A percentile compares a stretch with the other conserved stretches of the same genome.
Conservation (phyloP, 805 yeast species). For the Lipomyces orientalis region DNA sequence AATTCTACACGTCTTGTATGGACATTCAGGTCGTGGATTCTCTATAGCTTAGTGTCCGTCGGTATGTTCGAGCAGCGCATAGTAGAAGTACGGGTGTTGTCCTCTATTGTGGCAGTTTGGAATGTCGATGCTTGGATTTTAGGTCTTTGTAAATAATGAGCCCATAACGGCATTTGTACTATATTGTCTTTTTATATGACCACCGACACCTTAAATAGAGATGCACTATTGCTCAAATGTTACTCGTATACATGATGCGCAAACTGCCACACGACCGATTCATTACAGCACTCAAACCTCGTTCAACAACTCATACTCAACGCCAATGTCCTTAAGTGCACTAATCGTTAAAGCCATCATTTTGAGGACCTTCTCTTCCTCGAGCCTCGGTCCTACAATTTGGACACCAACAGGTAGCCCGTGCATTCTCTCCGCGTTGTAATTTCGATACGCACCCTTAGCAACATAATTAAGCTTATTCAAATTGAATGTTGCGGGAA, state of each 20-base stretch:
- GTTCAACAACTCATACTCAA: constrained; percentile 42
- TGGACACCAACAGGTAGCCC: constrained; percentile 72
- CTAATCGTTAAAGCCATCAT: constrained; percentile 53
- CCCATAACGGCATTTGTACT: background rate
- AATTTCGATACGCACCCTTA: constrained; percentile 51
- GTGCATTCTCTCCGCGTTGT: constrained; percentile 58
- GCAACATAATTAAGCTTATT: constrained; percentile 51
- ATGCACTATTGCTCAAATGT: background rate
- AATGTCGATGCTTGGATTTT: background rate
- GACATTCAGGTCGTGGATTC: constrained; percentile 21
- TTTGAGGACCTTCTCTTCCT: constrained; percentile 65
- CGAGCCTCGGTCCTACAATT: constrained; percentile 61
- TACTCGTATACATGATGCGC: background rate
- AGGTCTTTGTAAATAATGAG: background rate
- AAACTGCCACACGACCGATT: background rate
- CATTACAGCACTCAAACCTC: constrained; percentile 20
- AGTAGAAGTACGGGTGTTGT: background rate
- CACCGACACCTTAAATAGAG: background rate
- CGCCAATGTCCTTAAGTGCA: constrained; percentile 44
- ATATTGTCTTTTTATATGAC: background rate
- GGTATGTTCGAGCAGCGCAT: background rate
- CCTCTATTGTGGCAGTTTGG: background rate
- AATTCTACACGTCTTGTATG: constrained; percentile 37
- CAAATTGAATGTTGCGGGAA: constrained; percentile 44
- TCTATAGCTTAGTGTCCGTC: no score